Base-by-base conservation (phyloP, 2,329 filamentous ascomycete genomes). In the Sporothrix curviconia region DNA sequence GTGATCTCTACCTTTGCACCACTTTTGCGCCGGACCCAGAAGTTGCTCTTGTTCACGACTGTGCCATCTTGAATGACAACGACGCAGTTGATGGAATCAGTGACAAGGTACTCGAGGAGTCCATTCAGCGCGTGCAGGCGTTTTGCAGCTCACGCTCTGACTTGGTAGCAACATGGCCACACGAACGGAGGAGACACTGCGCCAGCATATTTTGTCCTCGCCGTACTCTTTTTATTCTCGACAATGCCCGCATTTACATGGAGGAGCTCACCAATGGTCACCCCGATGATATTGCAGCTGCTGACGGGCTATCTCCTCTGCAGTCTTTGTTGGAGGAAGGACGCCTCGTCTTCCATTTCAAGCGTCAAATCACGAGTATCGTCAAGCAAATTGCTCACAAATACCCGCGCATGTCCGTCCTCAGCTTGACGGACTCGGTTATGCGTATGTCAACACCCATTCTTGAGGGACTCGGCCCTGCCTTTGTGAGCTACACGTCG, bases 1-100 rank as follows among this genome's bases (percentile, higher is more conserved):
- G 68, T 44, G 71, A 72, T 57, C 61, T 72, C 8, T 73, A 72
- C 46, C 61, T 72, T 4, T 67, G 68, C 28, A 72, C 70, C 0
- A 63, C 63, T 4, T 62, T 70, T 57, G 69, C 74, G n/a, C 24
- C 74, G 4, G 74, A 77, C 47, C 74, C 75, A 0, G 72, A 72
- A 12, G 66, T 74, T 32, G 68, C 70, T 42, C 71, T 77, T 14
- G 59, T 71, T 3, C 2, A 4, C 9, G 25, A 17, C 7, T 51
- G 49, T 2, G 52, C 62, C 2, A 11, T 57, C 14, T 34, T 51
- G 15, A 9, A 34, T 17, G 22, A 52, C 4, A 60, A 39, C 1
- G 25, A 52, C 9, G 44, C 19, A 0, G 22, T 12, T 4, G 52
- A 55, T 61, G 1, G 66, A 4, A 22, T 15, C 2, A 36, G 19